Evolutionary conservation across 192 early-diverging fungal genomes (phyloP), one percentile per base, ranked within the genome.

Genomic region (Coemansia biformis): DNA sequence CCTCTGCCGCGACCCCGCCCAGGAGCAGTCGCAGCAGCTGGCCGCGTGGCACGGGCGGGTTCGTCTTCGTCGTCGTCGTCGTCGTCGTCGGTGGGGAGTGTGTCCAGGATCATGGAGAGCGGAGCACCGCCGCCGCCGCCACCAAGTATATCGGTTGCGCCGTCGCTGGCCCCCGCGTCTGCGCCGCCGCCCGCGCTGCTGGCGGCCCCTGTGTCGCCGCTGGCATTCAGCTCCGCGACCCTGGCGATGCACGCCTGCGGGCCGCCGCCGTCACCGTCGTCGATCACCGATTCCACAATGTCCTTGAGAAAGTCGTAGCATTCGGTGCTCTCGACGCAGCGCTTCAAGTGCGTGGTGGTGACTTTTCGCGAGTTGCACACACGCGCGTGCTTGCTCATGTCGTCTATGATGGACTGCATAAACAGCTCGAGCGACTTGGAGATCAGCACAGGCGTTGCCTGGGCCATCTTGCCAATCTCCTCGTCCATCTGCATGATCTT

Each of bases 401-500:
- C 85, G 46, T 91, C 86, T 38, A 99, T 86, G 22, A 99, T 75
- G 0, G 87, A 84, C 47, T 93, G 86, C 85, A 99, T 87, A 52
- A 99, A 99, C 24, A 92, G 78, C 68, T 99, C 96, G 22, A 99
- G 68, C 14, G 52, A 78, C 71, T 73, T 83, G 80, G 90, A 95
- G 38, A 96, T 92, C 24, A 99, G 78, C 16, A 96, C 84, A 4
- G 96, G 96, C 9, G 96, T 99, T 17, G 90, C 92, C 54, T 93
- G 89, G 1, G 93, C 89, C 59, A 99, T 91, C 67, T 99, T 99
- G 38, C 96, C 96, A 2, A 99, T 92, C 59, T 99, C 96, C 40
- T 99, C 96, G 67, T 99, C 96, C 72, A 88, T 82, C 60, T 96
- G 90, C 96, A 99, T 99, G 50, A 99, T 99, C 82, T 96, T 95